Evolutionary conservation across 2,329 filamentous ascomycete genomes (phyloP), one percentile per base, ranked within the genome.

Genomic region (Colletotrichum aenigma): DNA sequence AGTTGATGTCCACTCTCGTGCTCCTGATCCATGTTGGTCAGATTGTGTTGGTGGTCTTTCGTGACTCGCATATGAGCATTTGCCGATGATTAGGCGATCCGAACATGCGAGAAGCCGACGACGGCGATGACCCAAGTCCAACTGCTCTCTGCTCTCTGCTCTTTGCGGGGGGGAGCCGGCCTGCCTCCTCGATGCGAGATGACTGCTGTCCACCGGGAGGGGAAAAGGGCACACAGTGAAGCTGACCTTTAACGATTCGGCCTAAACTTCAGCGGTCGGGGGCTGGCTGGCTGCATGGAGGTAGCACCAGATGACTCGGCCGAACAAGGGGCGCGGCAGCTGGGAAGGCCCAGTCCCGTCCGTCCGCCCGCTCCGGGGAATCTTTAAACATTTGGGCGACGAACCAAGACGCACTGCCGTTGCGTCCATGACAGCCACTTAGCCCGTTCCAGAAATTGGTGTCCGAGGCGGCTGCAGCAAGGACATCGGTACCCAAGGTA

Each of bases 41-140:
- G 62, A 62, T 67, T 75, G 24, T 62, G 62, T 66, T 67, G 38
- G 55, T 64, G 28, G 55, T 66, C 26, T 75, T 62, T 67, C 30
- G 73, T 72, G 73, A 75, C 69, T 75, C 73, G 73, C 69, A 75
- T 72, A 58, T 55, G 69, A 48, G 43, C 62, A 73, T 43, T 75
- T 73, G 64, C 69, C 70, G 66, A 70, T 64, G 58, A 64, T 58
- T 70, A 73, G 62, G 70, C 70, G 70, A 68, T 68, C 64, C 73
- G 56, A 64, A 43, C 65, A 75, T 73, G 73, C 73, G 28, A 48
- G 32, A 58, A 73, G 62, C 69, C 34, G 62, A 73, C 43, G 64
- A 67, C 16, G 34, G 56, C 24, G 43, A 64, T 12, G 55, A 38
- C 21, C 34, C 9, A n/a, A 43, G 38, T n/a, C 18, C 38, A 43